Evolutionary conservation across 257 asterid species (phyloP).

Genomic region (Solanum sejunctum): DNA sequence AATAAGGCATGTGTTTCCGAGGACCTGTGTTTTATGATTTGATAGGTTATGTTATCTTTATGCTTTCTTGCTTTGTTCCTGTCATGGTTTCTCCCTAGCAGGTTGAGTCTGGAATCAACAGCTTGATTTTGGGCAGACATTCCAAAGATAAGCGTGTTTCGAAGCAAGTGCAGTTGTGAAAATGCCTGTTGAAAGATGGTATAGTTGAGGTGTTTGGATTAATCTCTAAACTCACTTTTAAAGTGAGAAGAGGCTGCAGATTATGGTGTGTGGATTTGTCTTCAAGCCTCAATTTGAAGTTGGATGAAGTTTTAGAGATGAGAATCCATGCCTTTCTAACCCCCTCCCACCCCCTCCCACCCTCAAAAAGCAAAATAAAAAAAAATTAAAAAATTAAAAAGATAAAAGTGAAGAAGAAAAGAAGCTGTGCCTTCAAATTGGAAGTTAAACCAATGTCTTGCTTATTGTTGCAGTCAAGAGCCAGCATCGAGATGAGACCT

Average conservation of each 20-base stretch:
- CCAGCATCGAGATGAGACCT: not conserved
- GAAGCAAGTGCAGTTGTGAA: not conserved
- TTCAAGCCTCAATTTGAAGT: not conserved
- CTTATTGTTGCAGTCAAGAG: not conserved
- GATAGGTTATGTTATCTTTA: constrained; percentile 5
- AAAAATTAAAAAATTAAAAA: not conserved
- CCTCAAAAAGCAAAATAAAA: not conserved
- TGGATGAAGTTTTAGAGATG: not conserved
- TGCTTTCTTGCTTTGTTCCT: constrained; percentile 4
- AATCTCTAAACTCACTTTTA: not conserved
- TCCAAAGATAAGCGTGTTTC: not conserved
- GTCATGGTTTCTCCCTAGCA: not conserved
- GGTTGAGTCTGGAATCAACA: constrained; percentile 11
- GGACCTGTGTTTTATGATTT: not conserved
- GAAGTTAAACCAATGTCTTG: not conserved
- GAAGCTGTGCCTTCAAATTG: not conserved
- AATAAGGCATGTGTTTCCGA: constrained; percentile 4
- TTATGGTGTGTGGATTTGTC: not conserved
- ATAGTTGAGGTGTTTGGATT: not conserved
- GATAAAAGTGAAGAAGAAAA: not conserved
- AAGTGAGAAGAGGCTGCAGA: not conserved
- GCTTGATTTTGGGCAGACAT: not conserved
- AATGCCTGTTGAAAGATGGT: not conserved
- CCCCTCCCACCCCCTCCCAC: not conserved
- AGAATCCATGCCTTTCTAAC: not conserved